Base-by-base conservation (phyloP, 768 basidiomycete species). In the Tremella fuciformis region DNA sequence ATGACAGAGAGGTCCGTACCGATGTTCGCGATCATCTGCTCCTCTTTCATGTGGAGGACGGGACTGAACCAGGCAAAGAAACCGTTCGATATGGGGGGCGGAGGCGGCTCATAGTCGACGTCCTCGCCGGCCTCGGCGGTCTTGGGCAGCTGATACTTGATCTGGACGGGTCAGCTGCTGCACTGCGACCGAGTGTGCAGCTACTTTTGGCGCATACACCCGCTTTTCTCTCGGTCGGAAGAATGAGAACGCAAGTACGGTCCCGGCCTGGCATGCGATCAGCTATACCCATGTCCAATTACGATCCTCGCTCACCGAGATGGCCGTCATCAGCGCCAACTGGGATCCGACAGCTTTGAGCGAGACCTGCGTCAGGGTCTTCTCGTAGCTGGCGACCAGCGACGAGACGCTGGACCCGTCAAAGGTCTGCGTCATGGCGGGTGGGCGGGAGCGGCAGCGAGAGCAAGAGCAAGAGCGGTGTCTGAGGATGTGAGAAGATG, bases 61-160 rank as follows among this genome's bases (percentile, higher is more conserved):
- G 92, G 92, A 8, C 87, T 85, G 0, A 97, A 79, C 94, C 94
- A 99, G 62, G 90, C 89, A 49, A 91, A 83, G 47, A 94, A 75
- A 1, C 87, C 86, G 75, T 88, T 86, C 39, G 86, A 86, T 75
- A 94, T 88, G 21, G 84, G 83, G 1, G 78, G 76, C 11, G 77
- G 77, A 7, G 89, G 70, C 9, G 73, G 67, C 41, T 70, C 73
- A 41, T 76, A 74, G 44, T 74, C 75, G 11, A 73, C 65, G 56
- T 77, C 71, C 50, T 70, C 68, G 6, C 52, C 46, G 1, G 65
- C 59, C 25, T 66, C 37, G 2, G 52, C 48, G n/a, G 65, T 65
- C 25, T 55, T 29, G 22, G 67, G 65, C 3, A 67, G 58, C 40
- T 71, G 88, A 73, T 91, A 93, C 77, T 93, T 93, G 78, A 89